Conservation (phyloP, 805 yeast genomes). For the Candida michaelii region DNA sequence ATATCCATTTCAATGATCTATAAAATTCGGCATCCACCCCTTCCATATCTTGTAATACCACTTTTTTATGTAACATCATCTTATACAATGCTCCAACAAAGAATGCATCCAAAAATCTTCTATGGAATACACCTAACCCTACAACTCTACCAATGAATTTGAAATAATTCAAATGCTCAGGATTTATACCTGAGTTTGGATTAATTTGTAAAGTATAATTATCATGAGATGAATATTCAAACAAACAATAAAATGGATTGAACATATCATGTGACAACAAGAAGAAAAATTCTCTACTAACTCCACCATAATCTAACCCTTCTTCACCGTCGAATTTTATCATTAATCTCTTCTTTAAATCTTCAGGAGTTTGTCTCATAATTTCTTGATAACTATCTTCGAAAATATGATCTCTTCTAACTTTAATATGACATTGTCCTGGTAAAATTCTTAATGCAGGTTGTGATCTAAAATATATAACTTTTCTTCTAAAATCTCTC, state of each 20-base stretch:
- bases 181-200: slow-evolving; percentile 95
- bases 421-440: slow-evolving; percentile 98
- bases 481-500: slow-evolving; percentile 97
- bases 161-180: slow-evolving; percentile 97
- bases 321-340: slow-evolving; percentile 99
- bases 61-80: slow-evolving; percentile 95
- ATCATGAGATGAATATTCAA: slow-evolving; percentile 97
- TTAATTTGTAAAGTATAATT: slow-evolving; percentile 96
- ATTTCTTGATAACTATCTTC: slow-evolving; percentile 98
- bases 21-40: slow-evolving; percentile 98
- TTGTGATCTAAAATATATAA: slow-evolving; percentile 95
- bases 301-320: slow-evolving; percentile 99
- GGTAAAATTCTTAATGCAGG: slow-evolving; percentile 96
- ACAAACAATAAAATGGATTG: slow-evolving; percentile 95
- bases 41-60: slow-evolving; percentile 95
- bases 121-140: slow-evolving; percentile 96
- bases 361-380: slow-evolving; percentile 99
- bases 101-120: slow-evolving; percentile 96
- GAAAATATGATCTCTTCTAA: slow-evolving; percentile 91
- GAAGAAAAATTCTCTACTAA: slow-evolving; percentile 96
- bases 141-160: slow-evolving; percentile 98
- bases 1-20: slow-evolving; percentile 91
- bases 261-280: slow-evolving; percentile 97
- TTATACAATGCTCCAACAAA: slow-evolving; percentile 97
- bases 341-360: slow-evolving; percentile 95